Percentiles rank a stretch among this genome's conserved stretches.
Conservation (phyloP, 2,329 filamentous ascomycete genomes). For the Colletotrichum lupini region DNA sequence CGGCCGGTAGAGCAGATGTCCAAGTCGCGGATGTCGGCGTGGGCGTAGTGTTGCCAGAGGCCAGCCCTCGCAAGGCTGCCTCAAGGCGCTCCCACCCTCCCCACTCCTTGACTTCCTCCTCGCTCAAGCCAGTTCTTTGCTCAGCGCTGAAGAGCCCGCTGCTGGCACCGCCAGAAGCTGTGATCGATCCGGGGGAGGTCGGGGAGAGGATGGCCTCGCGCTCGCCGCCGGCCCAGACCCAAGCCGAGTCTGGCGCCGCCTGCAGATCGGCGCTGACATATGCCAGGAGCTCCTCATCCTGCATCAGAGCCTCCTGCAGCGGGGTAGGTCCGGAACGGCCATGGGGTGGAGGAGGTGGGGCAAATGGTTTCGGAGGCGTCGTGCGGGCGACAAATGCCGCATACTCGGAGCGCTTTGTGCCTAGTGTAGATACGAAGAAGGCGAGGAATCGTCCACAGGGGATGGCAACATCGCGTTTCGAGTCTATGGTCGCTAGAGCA, state of each 20-base stretch:
- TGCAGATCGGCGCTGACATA: conserved; percentile 91
- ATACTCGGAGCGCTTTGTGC: conserved; percentile 63
- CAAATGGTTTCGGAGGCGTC: conserved; percentile 46
- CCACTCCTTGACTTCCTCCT: conserved; percentile 75
- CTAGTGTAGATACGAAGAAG: conserved; percentile 80
- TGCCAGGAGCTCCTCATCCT: conserved; percentile 88
- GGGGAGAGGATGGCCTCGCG: conserved; percentile 47
- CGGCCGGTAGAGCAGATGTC: conserved; percentile 44
- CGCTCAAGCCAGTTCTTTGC: conserved; percentile 62
- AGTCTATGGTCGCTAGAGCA: conserved; percentile 76
- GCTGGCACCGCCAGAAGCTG: conserved; percentile 41
- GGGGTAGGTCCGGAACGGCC: conserved; percentile 37
- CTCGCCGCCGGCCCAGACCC: conserved; percentile 82
- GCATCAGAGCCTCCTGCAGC: conserved; percentile 53
- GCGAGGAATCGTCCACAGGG: conserved; percentile 84
- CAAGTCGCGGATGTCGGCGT: conserved; percentile 48
- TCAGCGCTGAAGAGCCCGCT: conserved; percentile 58
- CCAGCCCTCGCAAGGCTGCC: conserved; percentile 48
- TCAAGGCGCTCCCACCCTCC: conserved; percentile 84
- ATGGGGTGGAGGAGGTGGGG: conserved; percentile 39
- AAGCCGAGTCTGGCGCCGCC: conserved; percentile 78
- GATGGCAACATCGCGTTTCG: conserved; percentile 76
- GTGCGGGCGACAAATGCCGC: conserved; percentile 49
- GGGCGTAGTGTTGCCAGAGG: conserved; percentile 40
- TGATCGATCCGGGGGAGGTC: conserved; percentile 30